phyloP scores from a whole-genome alignment of 2,329 filamentous ascomycete species.

The Fusarium sp. region DNA sequence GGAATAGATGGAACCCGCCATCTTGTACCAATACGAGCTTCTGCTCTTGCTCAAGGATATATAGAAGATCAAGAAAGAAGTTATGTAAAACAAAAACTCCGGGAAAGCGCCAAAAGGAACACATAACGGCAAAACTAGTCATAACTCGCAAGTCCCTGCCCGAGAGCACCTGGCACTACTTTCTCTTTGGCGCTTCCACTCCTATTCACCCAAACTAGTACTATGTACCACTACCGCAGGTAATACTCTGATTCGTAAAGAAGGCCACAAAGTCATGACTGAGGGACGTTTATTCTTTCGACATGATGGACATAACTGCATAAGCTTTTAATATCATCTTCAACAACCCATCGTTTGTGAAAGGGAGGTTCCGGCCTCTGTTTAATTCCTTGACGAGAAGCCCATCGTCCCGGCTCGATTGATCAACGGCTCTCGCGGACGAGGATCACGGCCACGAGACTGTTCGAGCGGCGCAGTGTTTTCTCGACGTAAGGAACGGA shows the following conservation, averaged over 20 bases:
- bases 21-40: neutral
- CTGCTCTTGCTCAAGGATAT: neutral
- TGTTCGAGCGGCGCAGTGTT: slow-evolving; percentile 34
- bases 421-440: slow-evolving; percentile 45
- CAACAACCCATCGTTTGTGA: neutral
- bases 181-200: neutral
- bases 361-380: neutral
- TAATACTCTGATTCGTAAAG: neutral
- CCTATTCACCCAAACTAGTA: neutral
- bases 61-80: slow-evolving; percentile 4
- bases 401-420: slow-evolving; percentile 43
- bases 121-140: neutral
- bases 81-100: neutral
- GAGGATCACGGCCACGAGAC: slow-evolving; percentile 40
- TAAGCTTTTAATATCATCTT: slow-evolving; percentile 29
- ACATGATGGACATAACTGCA: slow-evolving; percentile 30
- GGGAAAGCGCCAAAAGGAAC: slow-evolving; percentile 8
- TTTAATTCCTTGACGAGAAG: slow-evolving; percentile 25
- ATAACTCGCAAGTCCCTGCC: neutral
- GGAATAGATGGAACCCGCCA: slow-evolving; percentile 10
- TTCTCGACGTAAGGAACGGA: slow-evolving; percentile 43
- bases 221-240: neutral
- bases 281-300: slow-evolving; percentile 1
- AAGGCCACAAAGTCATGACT: neutral
- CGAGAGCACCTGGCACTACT: neutral